A percentile compares a stretch with the other conserved stretches of the same genome.
Conservation (phyloP, 2,329 filamentous ascomycete species). For the Calonectria naviculata region DNA sequence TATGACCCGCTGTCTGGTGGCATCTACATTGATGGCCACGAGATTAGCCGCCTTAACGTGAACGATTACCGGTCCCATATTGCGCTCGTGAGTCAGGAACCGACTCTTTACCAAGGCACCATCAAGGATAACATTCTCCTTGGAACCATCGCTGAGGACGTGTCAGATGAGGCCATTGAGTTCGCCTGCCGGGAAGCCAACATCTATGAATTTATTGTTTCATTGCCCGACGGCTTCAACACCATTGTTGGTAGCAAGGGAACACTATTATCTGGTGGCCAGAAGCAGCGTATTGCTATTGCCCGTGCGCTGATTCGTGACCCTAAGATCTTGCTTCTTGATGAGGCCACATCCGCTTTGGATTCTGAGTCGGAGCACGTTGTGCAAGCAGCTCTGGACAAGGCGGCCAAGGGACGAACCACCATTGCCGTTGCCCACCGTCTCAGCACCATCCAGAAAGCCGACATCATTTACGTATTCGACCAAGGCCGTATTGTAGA, state of each 20-base stretch:
- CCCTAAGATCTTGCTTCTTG: slow-evolving; percentile 85
- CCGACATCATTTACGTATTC: slow-evolving; percentile 96
- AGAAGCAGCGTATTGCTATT: slow-evolving; percentile 95
- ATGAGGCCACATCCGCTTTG: slow-evolving; percentile 83
- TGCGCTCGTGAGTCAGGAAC: slow-evolving; percentile 92
- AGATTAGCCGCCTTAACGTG: slow-evolving; percentile 84
- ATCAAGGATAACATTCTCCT: slow-evolving; percentile 92
- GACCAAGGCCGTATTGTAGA: slow-evolving; percentile 90
- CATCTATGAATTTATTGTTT: slow-evolving; percentile 92
- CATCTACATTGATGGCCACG: slow-evolving; percentile 84
- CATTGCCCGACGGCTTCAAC: slow-evolving; percentile 85
- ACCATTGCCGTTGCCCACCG: slow-evolving; percentile 96
- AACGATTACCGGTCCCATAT: slow-evolving; percentile 87
- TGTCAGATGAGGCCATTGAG: slow-evolving; percentile 78
- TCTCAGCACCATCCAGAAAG: slow-evolving; percentile 92
- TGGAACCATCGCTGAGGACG: slow-evolving; percentile 73
- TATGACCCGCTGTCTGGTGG: slow-evolving; percentile 88
- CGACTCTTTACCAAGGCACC: slow-evolving; percentile 92
- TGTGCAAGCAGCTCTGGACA: slow-evolving; percentile 84
- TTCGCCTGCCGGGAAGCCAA: slow-evolving; percentile 90
- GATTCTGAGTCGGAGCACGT: slow-evolving; percentile 83
- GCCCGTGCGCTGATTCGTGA: slow-evolving; percentile 91
- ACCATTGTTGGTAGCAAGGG: slow-evolving; percentile 91
- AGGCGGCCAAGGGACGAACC: slow-evolving; percentile 84
- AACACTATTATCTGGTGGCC: slow-evolving; percentile 85